Percentiles rank a stretch among this genome's conserved stretches.
These are phyloP conservation scores for Populus ilicifolia DNA, from an alignment of 345 rosid genomes.

Conservation along the genomic window DNA sequence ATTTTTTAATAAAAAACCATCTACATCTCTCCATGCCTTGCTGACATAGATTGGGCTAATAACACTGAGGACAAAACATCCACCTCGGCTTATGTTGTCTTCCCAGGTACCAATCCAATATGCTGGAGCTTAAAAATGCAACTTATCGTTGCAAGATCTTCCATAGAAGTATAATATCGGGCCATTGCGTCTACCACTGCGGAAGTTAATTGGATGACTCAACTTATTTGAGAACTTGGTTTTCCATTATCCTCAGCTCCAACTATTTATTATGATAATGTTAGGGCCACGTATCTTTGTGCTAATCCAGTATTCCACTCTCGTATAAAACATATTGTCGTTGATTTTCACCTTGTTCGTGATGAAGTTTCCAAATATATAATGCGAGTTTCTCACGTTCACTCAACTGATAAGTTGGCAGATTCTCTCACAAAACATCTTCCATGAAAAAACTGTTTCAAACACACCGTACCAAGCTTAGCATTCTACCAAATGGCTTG, in stretches of 20 bases:
- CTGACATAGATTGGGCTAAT: neutral
- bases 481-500: too few species aligned
- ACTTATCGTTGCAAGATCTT: neutral
- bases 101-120: neutral
- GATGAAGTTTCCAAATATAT: neutral
- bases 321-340: neutral
- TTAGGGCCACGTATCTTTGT: neutral
- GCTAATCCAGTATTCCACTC: neutral
- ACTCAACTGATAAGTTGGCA: neutral
- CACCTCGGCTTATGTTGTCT: neutral
- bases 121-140: neutral
- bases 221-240: neutral
- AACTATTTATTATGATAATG: neutral
- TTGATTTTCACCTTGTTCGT: too few species aligned
- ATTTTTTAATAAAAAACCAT: neutral
- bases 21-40: neutral
- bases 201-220: neutral
- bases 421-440: neutral
- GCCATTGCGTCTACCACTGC: neutral
- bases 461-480: neutral
- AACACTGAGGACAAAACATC: neutral
- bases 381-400: neutral
- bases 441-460: neutral
- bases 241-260: too few species aligned
- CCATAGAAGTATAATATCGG: neutral